Conservation (phyloP, 148 eudicot genomes). For the Chenopodium formosanum region DNA sequence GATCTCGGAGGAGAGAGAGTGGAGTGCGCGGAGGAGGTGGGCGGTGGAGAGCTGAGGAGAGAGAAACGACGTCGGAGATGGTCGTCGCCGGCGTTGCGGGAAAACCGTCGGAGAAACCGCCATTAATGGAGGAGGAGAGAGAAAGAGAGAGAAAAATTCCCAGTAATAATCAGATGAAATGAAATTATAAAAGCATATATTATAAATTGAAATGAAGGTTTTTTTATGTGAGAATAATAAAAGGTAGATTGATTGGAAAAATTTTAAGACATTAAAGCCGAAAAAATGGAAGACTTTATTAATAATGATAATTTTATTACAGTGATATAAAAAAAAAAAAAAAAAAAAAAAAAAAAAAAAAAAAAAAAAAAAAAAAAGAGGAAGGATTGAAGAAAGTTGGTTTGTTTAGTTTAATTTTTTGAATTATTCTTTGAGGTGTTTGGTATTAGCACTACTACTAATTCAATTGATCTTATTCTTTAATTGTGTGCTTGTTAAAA, state of each 20-base stretch:
- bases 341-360: neutral
- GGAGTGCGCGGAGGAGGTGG: constrained; percentile 44
- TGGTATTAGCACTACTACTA: neutral
- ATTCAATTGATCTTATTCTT: neutral
- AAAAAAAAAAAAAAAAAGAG: too few species aligned
- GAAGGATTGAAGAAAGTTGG: neutral
- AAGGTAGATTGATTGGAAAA: neutral
- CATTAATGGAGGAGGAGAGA: constrained; percentile 30
- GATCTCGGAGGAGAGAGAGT: constrained; percentile 45
- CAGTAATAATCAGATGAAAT: too few species aligned
- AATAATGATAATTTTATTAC: neutral
- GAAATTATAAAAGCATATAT: too few species aligned
- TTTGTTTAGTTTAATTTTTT: neutral
- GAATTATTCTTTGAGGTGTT: constrained; percentile 12
- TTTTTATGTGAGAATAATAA: neutral
- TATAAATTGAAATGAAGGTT: neutral
- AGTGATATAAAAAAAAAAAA: neutral
- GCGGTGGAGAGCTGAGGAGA: constrained; percentile 43
- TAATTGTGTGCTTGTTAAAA: neutral
- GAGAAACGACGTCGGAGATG: constrained; percentile 48
- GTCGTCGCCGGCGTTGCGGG: constrained; percentile 62
- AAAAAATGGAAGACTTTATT: neutral
- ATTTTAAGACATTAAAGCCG: neutral
- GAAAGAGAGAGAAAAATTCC: neutral
- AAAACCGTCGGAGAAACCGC: constrained; percentile 53